These are phyloP conservation scores for Magnaporthiopsis incrustans DNA, from an alignment of 2,329 filamentous ascomycete species.

Conservation along the genomic window DNA sequence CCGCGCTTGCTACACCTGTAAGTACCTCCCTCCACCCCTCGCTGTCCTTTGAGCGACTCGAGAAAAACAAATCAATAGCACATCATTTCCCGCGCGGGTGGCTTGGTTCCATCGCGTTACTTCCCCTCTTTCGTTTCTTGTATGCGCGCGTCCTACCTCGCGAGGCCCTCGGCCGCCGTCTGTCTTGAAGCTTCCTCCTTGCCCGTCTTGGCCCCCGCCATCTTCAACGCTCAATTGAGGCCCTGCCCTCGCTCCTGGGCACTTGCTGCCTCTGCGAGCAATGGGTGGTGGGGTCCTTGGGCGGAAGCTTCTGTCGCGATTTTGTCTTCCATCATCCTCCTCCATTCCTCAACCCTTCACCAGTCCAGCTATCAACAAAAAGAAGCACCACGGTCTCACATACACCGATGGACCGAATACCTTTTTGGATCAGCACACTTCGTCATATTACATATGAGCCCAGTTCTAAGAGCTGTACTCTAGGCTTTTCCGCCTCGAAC, in stretches of 20 bases:
- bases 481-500: constrained; percentile 8
- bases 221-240: not conserved
- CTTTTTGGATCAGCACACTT: not conserved
- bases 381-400: not conserved
- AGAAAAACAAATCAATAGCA: not conserved
- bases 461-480: constrained; percentile 14
- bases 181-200: not conserved
- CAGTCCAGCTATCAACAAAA: not conserved
- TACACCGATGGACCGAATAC: not conserved
- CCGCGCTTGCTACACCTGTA: constrained; percentile 18
- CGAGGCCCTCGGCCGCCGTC: not conserved
- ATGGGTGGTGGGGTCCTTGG: not conserved
- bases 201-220: not conserved
- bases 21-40: constrained; percentile 10
- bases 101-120: not conserved
- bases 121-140: not conserved
- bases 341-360: not conserved
- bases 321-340: not conserved
- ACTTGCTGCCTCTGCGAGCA: not conserved
- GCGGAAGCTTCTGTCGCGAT: not conserved
- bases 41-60: not conserved
- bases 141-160: not conserved
- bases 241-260: not conserved
- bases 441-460: not conserved
- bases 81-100: not conserved